phyloP scores from a whole-genome alignment of 768 basidiomycete species.

The Termitomyces eurrhizus region DNA sequence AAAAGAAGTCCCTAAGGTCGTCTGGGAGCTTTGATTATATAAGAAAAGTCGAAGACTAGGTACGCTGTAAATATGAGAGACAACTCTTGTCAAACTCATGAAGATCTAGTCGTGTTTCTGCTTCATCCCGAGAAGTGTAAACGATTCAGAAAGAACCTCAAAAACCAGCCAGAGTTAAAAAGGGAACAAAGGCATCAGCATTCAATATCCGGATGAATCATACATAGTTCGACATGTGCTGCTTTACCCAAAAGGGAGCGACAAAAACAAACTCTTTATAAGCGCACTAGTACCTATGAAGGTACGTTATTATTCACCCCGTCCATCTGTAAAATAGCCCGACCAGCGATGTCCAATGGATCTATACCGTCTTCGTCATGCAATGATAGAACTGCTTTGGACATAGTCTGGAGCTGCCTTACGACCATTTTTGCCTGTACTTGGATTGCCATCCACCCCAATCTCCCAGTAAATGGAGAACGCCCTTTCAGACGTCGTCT shows the following conservation, averaged over 20 bases:
- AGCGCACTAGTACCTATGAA: neutral
- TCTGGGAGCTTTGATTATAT: too few species aligned
- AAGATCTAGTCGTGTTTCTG: too few species aligned
- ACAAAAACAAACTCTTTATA: neutral
- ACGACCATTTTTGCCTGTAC: neutral
- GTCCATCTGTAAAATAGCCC: neutral
- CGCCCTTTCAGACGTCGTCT: neutral
- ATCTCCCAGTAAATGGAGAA: slow-evolving; percentile 17
- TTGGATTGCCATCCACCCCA: slow-evolving; percentile 19
- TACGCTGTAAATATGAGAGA: too few species aligned
- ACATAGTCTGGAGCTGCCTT: slow-evolving; percentile 23
- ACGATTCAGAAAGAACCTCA: too few species aligned
- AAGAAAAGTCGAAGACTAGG: too few species aligned
- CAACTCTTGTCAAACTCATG: too few species aligned
- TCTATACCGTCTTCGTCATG: neutral
- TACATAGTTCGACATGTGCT: neutral
- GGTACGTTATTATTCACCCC: neutral
- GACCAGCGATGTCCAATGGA: neutral
- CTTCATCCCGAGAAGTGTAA: too few species aligned
- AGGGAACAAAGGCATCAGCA: too few species aligned
- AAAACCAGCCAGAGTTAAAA: too few species aligned
- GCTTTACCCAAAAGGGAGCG: neutral
- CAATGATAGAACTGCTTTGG: slow-evolving; percentile 8
- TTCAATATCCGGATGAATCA: too few species aligned
- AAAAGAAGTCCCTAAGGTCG: too few species aligned